Evolutionary conservation across 495 filamentous ascomycete genomes (phyloP).

Genomic region (Barbatosphaeria neglecta): DNA sequence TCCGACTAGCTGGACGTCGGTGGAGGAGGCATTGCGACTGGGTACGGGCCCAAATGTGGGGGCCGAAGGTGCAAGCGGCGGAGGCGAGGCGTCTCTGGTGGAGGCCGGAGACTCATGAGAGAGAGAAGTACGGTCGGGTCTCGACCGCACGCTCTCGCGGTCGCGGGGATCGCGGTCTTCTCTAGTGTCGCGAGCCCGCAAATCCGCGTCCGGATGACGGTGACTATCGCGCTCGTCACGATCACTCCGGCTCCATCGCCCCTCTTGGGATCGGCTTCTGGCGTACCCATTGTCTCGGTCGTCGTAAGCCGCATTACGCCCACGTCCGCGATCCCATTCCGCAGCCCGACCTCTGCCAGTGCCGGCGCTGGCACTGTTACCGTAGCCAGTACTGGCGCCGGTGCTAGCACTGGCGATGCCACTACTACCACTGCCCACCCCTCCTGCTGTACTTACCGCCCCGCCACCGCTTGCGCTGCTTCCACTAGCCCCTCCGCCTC

Average conservation of each 20-base stretch:
- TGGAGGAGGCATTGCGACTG: constrained; percentile 24
- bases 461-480: constrained; percentile 22
- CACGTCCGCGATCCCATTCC: constrained; percentile 54
- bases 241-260: constrained; percentile 37
- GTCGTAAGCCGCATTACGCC: constrained; percentile 50
- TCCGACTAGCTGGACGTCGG: constrained; percentile 25
- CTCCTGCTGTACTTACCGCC: no score
- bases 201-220: constrained; percentile 28
- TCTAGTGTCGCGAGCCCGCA: constrained; percentile 36
- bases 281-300: constrained; percentile 43
- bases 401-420: no score
- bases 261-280: constrained; percentile 61
- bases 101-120: constrained; percentile 30
- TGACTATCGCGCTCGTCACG: constrained; percentile 37
- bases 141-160: constrained; percentile 32
- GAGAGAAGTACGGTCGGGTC: constrained; percentile 22
- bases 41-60: constrained; percentile 67
- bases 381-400: no score
- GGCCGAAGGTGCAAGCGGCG: constrained; percentile 69
- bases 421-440: no score
- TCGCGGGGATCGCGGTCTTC: constrained; percentile 47
- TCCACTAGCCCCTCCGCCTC: constrained; percentile 36
- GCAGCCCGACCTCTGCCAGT: constrained; percentile 45
- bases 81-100: constrained; percentile 47
- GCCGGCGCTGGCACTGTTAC: constrained; percentile 36